Evolutionary conservation across 2,329 filamentous ascomycete genomes (phyloP), one percentile per base, ranked within the genome.

Genomic region (Botrytis galanthina): DNA sequence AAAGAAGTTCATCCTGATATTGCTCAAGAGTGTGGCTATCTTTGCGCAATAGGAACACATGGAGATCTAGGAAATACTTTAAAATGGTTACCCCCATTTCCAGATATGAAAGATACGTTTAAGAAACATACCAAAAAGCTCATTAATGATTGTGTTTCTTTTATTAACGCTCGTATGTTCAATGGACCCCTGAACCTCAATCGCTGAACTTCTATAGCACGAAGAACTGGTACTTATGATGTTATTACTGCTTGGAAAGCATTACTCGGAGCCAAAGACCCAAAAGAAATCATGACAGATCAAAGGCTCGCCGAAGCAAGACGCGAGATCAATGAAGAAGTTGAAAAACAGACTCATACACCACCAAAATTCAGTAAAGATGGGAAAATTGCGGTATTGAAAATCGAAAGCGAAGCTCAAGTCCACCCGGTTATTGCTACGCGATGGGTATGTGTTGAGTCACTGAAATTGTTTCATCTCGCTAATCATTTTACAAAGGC

Each of bases 381-480:
- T 73, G 88, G 85, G 1, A 87, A 84, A 66, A 85, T 92, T 20
- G 90, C 90, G 0, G 87, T 92, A 0, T 84, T 92, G 62, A 85
- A 87, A 6, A 91, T 92, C 77, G 84, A 81, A 48, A 90, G 87
- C 1, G 81, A 83, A 39, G 87, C 89, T 2, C 90, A 92, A 77
- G 84, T 92, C 0, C 91, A 93, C 78, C 88, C 89, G 0, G 85
- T 92, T 3, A 90, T 92, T 73, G 90, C 90, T 2, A 91, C 89
- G 6, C 83, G 90, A 18, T 92, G 90, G 90, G 78, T 78, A 73
- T 64, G 57, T 42, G 12, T 35, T 32, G 37, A 32, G 44, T 16
- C 5, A 42, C 12, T 32, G n/a, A 20, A 42, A 42, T 16, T 0
- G 16, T 16, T 10, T 1, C 12, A 32, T 32, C 8, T 42, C 18